These are phyloP conservation scores for Domatiomyces catenatus DNA, from an alignment of 2,329 filamentous ascomycete genomes.

Conservation along the genomic window DNA sequence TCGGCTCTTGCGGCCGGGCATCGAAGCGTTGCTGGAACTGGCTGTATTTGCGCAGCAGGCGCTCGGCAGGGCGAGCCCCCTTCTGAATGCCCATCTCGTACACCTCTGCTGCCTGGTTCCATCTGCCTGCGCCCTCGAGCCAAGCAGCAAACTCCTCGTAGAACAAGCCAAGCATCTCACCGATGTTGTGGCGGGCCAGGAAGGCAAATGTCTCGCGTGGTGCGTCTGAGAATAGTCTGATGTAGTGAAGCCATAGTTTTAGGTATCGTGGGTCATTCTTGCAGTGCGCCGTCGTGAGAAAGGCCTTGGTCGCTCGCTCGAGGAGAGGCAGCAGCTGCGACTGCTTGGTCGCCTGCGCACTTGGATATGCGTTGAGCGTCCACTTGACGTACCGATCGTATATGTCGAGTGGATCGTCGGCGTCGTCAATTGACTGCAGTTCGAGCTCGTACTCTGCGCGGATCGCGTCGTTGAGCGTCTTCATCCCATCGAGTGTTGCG, in stretches of 20 bases:
- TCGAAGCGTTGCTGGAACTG: constrained; percentile 74
- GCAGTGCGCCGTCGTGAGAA: constrained; percentile 73
- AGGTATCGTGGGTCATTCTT: constrained; percentile 90
- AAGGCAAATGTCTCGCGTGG: constrained; percentile 88
- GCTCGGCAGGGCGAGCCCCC: constrained; percentile 66
- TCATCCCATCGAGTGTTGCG: constrained; percentile 52
- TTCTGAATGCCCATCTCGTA: constrained; percentile 79
- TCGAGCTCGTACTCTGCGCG: constrained; percentile 78
- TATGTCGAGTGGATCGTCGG: constrained; percentile 86
- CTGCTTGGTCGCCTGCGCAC: constrained; percentile 76
- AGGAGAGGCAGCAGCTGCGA: constrained; percentile 81
- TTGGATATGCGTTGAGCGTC: constrained; percentile 89
- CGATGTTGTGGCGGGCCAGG: constrained; percentile 72
- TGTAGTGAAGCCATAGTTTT: constrained; percentile 87
- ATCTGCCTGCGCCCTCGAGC: constrained; percentile 70
- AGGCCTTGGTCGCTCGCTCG: constrained; percentile 82
- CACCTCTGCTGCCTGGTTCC: constrained; percentile 85
- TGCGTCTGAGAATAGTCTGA: constrained; percentile 81
- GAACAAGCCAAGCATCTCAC: constrained; percentile 73
- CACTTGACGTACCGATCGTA: constrained; percentile 96
- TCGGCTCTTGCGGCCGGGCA: constrained; percentile 44
- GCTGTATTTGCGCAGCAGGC: constrained; percentile 73
- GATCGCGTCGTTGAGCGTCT: constrained; percentile 62
- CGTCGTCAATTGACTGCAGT: constrained; percentile 60
- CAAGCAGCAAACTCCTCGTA: constrained; percentile 95